Evolutionary conservation across 768 basidiomycete genomes (phyloP), one percentile per base, ranked within the genome.

Genomic region (Boletus speciosus): DNA sequence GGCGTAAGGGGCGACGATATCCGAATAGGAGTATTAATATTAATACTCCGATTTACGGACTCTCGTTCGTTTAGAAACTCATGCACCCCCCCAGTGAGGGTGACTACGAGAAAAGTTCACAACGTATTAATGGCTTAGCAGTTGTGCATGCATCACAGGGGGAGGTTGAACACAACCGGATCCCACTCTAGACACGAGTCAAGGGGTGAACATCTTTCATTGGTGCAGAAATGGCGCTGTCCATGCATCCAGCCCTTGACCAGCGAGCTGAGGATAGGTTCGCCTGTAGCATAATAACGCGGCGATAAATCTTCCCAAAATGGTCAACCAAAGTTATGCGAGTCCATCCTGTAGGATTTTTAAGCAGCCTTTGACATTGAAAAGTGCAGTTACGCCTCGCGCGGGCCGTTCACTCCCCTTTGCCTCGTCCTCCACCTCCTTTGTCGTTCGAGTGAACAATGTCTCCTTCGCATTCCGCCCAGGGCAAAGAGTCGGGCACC

Each of bases 401-500:
- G 46, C 46, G 34, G 15, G 15, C 34, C 7, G n/a, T 27, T n/a
- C 16, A n/a, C 37, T 29, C 31, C 16, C n/a, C 38, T 40, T 43
- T 19, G 16, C 12, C 32, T 42, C 19, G n/a, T 27, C 8, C 36
- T 37, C 36, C 34, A 10, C n/a, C n/a, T 31, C 31, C 38, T 31
- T 8, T 36, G 19, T 32, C 42, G 8, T 32, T 45, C 21, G 29
- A 41, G 29, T 37, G 32, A 38, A 44, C 19, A 36, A 83, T 82
- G 82, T 79, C 81, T 37, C 81, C 81, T 44, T 66, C 75, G 29
- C 53, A 72, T 41, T 70, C 74, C 41, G 74, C 66, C 41, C 77
- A 78, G 57, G 73, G 78, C 52, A 89, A 82, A 68, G 95, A 98
- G 64, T 97, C 95, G 50, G 93, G 86, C 16, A 79, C 88, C 23